Evolutionary conservation across 352 stramenopile species (phyloP).

Genomic region (Phytophthora foliorum): DNA sequence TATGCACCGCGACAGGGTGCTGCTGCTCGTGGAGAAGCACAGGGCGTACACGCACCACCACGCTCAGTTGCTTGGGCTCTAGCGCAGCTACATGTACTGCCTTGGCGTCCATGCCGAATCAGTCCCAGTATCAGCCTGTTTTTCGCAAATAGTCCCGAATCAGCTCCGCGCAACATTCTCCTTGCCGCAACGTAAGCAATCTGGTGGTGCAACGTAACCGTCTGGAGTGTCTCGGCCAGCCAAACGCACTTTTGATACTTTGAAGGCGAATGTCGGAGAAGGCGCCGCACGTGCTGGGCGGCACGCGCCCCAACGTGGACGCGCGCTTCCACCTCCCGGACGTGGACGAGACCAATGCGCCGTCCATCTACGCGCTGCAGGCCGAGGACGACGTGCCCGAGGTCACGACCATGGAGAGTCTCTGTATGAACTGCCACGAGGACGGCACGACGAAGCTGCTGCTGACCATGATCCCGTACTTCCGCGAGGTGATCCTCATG

Average conservation of each 20-base stretch:
- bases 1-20: no score
- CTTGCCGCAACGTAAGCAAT: no score
- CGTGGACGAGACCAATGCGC: slow-evolving; percentile 29
- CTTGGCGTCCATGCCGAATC: no score
- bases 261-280: slow-evolving; percentile 66
- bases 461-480: slow-evolving; percentile 95
- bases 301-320: slow-evolving; percentile 66
- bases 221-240: neutral
- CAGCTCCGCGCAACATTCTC: no score
- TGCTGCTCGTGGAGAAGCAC: no score
- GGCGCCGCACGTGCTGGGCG: slow-evolving; percentile 61
- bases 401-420: slow-evolving; percentile 75
- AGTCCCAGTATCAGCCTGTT: no score
- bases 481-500: slow-evolving; percentile 95
- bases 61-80: no score
- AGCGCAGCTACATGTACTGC: no score
- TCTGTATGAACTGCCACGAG: slow-evolving; percentile 93
- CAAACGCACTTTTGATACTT: slow-evolving; percentile 7
- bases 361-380: slow-evolving; percentile 52
- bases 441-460: slow-evolving; percentile 91
- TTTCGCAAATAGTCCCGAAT: no score
- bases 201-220: no score
- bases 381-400: slow-evolving; percentile 66
- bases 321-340: slow-evolving; percentile 58
- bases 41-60: no score